Percentiles rank a stretch among this genome's conserved stretches.
phyloP scores from a whole-genome alignment of 2,329 filamentous ascomycete species.

The Neofusicoccum parvum region DNA sequence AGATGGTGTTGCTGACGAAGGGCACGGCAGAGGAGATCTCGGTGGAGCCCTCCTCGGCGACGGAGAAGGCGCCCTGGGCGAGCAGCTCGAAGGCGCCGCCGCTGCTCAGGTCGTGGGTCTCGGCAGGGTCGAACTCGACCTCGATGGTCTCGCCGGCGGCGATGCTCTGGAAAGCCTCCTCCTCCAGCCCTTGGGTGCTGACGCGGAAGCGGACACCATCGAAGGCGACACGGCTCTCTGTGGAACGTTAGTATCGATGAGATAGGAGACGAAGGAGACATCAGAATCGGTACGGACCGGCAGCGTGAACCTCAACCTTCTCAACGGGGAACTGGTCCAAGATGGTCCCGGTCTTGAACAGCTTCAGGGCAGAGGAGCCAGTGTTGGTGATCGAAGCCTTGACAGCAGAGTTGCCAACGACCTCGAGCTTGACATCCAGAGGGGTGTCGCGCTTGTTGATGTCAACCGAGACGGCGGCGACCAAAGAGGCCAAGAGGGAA shows the following conservation, averaged over 20 bases:
- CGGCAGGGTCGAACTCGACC: conserved; percentile 57
- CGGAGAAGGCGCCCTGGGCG: conserved; percentile 59
- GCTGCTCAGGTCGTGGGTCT: conserved; percentile 54
- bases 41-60: conserved; percentile 55
- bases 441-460: conserved; percentile 18
- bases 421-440: conserved; percentile 16
- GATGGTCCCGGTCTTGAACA: conserved; percentile 57
- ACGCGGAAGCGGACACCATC: conserved; percentile 56
- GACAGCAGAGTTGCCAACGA: conserved; percentile 55
- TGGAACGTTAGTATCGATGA: background rate
- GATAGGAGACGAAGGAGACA: background rate
- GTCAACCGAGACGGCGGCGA: conserved; percentile 4
- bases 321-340: conserved; percentile 56
- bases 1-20: conserved; percentile 60
- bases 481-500: conserved; percentile 9
- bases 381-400: conserved; percentile 59
- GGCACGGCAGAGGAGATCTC: conserved; percentile 57
- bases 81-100: conserved; percentile 60
- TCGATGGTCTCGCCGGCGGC: conserved; percentile 52
- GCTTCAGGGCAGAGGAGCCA: conserved; percentile 51
- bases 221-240: conserved; percentile 51
- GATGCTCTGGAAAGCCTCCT: conserved; percentile 56
- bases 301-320: conserved; percentile 55
- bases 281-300: conserved; percentile 21
- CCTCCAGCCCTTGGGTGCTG: conserved; percentile 50